Evolutionary conservation across 345 rosid genomes (phyloP), one percentile per base, ranked within the genome.

Genomic region (Kandelia obovata): DNA sequence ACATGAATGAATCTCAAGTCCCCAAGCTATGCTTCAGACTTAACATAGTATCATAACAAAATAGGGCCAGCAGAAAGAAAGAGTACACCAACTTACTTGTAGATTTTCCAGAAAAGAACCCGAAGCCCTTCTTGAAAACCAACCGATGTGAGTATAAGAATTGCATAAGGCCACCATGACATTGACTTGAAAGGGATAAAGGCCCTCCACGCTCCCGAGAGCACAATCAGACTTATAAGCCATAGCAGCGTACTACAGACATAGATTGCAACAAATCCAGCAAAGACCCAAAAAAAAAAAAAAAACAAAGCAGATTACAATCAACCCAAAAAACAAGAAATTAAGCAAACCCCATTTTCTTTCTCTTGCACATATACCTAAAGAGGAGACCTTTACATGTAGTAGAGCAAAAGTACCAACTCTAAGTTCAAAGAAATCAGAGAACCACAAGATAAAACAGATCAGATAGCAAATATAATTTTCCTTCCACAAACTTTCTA

Each of bases 81-180:
- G 62, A 17, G 19, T 35, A n/a, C 19, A 11, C 15, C 17, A 7
- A 37, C 84, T 83, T 81, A 95, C 99, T 80, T 92, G 84, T 89
- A 88, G 74, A 79, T 73, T 77, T 76, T 87, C 99, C 97, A 95
- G 79, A 95, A 83, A 6, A 95, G 85, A 73, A 92, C 64, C 34
- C 99, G 93, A 74, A 90, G 91, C n/a, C 78, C 96, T 81, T 95
- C 99, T 76, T 95, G 98, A 74, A 89, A 84, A 55, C 86, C 80
- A 46, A 95, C 90, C 0, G 99, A 92, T 0, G 96, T 77, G 71
- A 95, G 43, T 70, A 95, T 77, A 72, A 95, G 93, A 25, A 95
- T 47, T 21, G 92, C 88, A 58, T 78, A 92, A 3, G 96, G 93
- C 97, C 97, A 95, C 93, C 87, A 83, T 6, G 77, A 43, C 1